Percentiles rank a stretch among this genome's conserved stretches.
Conservation (phyloP, 106 monocot species). For the Iris macrosiphon region DNA sequence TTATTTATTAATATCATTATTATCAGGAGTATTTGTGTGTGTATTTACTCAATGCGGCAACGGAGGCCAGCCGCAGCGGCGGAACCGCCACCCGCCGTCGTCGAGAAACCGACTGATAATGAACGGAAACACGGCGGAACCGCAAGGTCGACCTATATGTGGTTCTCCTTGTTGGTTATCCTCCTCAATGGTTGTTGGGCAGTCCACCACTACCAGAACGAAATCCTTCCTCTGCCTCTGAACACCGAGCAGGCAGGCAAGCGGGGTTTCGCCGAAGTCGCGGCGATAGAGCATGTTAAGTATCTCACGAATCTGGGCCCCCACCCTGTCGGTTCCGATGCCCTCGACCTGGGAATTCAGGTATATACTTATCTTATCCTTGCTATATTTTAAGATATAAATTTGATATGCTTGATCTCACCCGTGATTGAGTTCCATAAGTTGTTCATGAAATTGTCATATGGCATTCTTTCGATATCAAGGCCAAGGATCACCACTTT, state of each 20-base stretch:
- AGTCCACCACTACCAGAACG: slow-evolving; percentile 60
- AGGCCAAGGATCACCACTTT: no score
- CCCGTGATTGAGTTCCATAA: neutral
- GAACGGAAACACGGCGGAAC: slow-evolving; percentile 12
- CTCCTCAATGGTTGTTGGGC: slow-evolving; percentile 66
- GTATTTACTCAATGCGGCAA: no score
- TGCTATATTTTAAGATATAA: neutral
- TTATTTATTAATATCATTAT: no score
- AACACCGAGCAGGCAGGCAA: slow-evolving; percentile 65
- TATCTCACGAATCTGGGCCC: slow-evolving; percentile 77
- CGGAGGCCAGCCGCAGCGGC: neutral
- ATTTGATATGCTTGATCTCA: neutral
- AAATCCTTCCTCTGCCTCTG: slow-evolving; percentile 68
- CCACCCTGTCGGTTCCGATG: slow-evolving; percentile 83
- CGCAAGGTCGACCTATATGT: slow-evolving; percentile 42
- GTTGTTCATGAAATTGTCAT: neutral
- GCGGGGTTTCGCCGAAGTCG: slow-evolving; percentile 89
- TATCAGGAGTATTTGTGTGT: no score
- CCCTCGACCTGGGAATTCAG: slow-evolving; percentile 79
- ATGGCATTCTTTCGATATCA: no score
- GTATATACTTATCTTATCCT: slow-evolving; percentile 39
- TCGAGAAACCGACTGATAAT: neutral
- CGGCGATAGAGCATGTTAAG: slow-evolving; percentile 78
- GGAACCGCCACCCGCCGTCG: slow-evolving; percentile 4
- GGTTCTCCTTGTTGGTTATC: slow-evolving; percentile 56